A percentile compares a stretch with the other conserved stretches of the same genome.
Evolutionary conservation across 129 eudicot genomes (phyloP).

Genomic region (Saussurea involucrata): DNA sequence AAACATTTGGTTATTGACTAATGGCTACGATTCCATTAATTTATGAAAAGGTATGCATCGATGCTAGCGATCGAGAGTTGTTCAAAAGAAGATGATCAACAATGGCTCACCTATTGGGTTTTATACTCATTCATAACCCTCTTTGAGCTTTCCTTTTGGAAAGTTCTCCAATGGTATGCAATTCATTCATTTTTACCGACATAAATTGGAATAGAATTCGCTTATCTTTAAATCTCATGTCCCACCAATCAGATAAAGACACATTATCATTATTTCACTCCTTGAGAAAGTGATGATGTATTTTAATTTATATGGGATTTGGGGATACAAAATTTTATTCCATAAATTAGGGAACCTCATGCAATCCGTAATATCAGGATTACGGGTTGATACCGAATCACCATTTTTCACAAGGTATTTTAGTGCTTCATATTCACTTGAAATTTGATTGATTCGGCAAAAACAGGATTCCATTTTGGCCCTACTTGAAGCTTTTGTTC

Average conservation of each 20-base stretch:
- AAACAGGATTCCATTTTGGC: conserved; percentile 93
- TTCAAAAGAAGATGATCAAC: conserved; percentile 85
- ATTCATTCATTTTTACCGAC: background rate
- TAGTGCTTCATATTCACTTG: background rate
- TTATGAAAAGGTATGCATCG: conserved; percentile 67
- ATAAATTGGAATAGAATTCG: background rate
- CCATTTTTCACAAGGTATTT: background rate
- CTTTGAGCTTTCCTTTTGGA: conserved; percentile 94
- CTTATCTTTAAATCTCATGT: background rate
- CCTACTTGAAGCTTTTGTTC: conserved; percentile 76
- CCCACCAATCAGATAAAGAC: background rate
- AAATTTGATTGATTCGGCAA: background rate
- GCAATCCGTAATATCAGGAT: background rate
- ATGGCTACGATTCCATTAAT: background rate
- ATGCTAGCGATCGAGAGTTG: conserved; percentile 92
- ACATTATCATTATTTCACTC: background rate
- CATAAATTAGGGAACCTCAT: background rate
- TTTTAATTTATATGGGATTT: background rate
- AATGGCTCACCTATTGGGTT: conserved; percentile 99
- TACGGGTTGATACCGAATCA: background rate
- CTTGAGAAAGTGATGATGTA: no score
- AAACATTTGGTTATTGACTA: background rate
- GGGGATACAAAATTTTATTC: background rate
- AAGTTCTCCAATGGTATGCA: conserved; percentile 84
- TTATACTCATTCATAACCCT: conserved; percentile 76